Percentiles rank a stretch among this genome's conserved stretches.
Evolutionary conservation across 345 rosid species (phyloP).

Genomic region (Eutrema heterophyllum): DNA sequence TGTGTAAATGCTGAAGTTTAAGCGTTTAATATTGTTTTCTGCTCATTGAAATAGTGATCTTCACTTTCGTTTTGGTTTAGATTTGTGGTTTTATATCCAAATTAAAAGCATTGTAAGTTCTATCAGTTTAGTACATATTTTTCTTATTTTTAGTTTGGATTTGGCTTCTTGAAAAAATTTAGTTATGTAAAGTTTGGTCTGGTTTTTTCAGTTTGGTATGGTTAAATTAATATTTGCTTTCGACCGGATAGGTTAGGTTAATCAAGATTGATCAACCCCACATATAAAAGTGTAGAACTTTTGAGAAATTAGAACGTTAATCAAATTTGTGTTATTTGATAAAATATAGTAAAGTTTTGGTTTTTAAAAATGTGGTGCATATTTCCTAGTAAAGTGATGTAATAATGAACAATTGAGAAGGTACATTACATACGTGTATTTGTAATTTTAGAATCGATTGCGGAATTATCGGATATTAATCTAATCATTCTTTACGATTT

Average conservation of each 20-base stretch:
- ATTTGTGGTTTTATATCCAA: neutral
- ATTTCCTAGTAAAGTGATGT: neutral
- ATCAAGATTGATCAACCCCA: neutral
- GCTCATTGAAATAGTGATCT: neutral
- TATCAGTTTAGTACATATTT: neutral
- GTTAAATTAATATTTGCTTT: neutral
- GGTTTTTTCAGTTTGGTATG: neutral
- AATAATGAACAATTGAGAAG: slow-evolving; percentile 3
- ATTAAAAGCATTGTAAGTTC: neutral
- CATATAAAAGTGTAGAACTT: neutral
- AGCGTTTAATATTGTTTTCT: neutral
- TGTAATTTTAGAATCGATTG: slow-evolving; percentile 17
- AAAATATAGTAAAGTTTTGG: neutral
- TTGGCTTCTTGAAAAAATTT: neutral
- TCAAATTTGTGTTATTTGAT: neutral
- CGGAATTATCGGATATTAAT: slow-evolving; percentile 16
- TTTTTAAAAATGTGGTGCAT: neutral
- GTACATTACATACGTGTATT: slow-evolving; percentile 22
- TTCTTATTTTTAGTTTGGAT: no score
- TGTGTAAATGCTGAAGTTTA: neutral
- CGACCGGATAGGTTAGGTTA: neutral
- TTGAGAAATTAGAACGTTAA: neutral
- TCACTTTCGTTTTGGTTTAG: neutral
- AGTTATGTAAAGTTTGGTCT: neutral
- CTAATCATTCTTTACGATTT: neutral